Percentiles rank a stretch among this genome's conserved stretches.
Conservation (phyloP, 805 yeast genomes). For the Candida maesae region DNA sequence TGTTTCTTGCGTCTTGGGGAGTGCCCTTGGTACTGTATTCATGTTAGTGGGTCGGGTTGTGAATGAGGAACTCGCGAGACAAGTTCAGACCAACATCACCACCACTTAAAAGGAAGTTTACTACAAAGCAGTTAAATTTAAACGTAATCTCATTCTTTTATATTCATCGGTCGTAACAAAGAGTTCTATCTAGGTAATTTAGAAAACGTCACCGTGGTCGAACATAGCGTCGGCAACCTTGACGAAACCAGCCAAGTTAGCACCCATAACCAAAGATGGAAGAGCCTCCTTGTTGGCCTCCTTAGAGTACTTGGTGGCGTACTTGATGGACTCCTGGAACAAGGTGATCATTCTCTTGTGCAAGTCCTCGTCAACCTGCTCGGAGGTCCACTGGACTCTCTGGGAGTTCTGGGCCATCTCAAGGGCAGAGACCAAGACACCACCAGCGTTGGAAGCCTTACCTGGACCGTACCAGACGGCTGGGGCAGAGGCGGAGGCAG, state of each 20-base stretch:
- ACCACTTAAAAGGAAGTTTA: too few species aligned
- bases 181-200: constrained; percentile 9
- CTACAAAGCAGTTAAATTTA: too few species aligned
- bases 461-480: constrained; percentile 99
- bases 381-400: constrained; percentile 85
- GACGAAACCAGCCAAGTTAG: constrained; percentile 97
- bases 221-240: constrained; percentile 99
- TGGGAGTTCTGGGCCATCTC: constrained; percentile 99
- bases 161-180: not conserved
- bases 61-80: constrained; percentile 5
- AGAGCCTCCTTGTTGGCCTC: constrained; percentile 61
- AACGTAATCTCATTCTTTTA: too few species aligned
- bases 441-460: constrained; percentile 99
- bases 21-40: constrained; percentile 6
- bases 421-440: constrained; percentile 97
- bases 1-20: constrained; percentile 7
- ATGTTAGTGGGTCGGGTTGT: constrained; percentile 9
- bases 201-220: constrained; percentile 82
- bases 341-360: constrained; percentile 91
- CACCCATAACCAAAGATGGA: constrained; percentile 97
- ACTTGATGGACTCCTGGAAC: constrained; percentile 88
- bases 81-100: constrained; percentile 1
- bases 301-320: constrained; percentile 76
- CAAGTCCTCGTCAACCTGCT: constrained; percentile 88
- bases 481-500: constrained; percentile 37